Percentiles rank a stretch among this genome's conserved stretches.
These are phyloP conservation scores for Porpolomopsis calyptriformis DNA, from an alignment of 768 basidiomycete species.

Conservation along the genomic window DNA sequence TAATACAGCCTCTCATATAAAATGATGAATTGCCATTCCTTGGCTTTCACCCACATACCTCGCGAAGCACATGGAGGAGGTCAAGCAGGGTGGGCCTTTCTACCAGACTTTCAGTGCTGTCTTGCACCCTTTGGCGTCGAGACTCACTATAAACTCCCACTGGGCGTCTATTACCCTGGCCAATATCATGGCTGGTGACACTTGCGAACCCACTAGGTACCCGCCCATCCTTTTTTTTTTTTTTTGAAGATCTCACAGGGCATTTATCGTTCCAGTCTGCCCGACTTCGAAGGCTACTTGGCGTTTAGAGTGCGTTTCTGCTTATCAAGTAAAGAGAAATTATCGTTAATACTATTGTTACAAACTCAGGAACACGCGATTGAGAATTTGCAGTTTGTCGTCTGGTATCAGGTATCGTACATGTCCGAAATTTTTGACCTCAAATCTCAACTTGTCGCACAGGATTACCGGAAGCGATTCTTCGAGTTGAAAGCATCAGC, in stretches of 20 bases:
- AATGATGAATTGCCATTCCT: no score
- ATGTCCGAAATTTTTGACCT: no score
- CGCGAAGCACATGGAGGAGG: no score
- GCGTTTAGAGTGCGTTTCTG: constrained; percentile 16
- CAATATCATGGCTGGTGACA: constrained; percentile 28
- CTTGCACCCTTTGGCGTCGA: constrained; percentile 14
- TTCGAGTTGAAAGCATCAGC: constrained; percentile 15
- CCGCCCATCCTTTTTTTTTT: background rate
- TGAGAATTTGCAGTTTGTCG: constrained; percentile 26
- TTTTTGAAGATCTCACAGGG: background rate
- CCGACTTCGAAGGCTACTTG: constrained; percentile 20
- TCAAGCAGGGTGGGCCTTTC: no score
- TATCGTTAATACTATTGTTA: constrained; percentile 3
- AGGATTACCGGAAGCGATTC: constrained; percentile 29
- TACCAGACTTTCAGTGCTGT: background rate
- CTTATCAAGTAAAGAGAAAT: constrained; percentile 18
- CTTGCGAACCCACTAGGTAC: constrained; percentile 29
- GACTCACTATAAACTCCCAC: constrained; percentile 17
- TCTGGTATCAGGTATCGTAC: constrained; percentile 30
- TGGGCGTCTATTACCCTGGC: constrained; percentile 19
- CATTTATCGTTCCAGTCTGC: no score
- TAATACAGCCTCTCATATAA: no score
- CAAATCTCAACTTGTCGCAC: background rate
- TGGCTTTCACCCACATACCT: no score
- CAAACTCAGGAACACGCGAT: constrained; percentile 21